Base-by-base conservation (phyloP, 2,329 filamentous ascomycete genomes). In the Hypocreales sp. region DNA sequence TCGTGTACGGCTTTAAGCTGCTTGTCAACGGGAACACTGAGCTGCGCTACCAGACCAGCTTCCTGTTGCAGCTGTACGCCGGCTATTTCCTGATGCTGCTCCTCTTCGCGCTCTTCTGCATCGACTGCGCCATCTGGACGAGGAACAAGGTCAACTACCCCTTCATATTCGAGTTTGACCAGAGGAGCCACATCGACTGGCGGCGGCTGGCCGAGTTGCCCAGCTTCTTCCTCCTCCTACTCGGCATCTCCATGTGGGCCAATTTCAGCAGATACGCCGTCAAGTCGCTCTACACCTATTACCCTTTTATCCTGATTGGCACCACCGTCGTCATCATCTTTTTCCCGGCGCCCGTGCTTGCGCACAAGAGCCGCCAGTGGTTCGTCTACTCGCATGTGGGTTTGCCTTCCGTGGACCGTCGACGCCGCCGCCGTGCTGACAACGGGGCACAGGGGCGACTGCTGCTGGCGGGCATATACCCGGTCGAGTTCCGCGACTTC, bases 121-220 rank as follows among this genome's bases (percentile, higher is more conserved):
- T 93, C 20, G 76, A 84, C 43, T 92, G 86, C 48, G 73, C 75
- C 30, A 55, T 92, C 11, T 98, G 87, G 83, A 72, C 73, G 5
- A 60, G 60, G 27, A 74, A 77, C 47, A 92, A 87, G 52, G 81
- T 98, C 53, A 98, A 98, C 48, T 95, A 95, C 48, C 71, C 78
- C 29, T 94, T 94, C 50, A 83, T 95, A 40, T 98, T 98, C 46
- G 90, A 98, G 54, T 90, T 93, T 45, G 86, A 95, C 57, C 75
- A 77, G 29, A 67, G 87, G 31, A 74, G 90, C 48, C 72, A 77
- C 36, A 58, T 95, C 16, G 82, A 95, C 50, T 98, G 87, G 84
- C 74, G 81, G 39, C 75, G 93, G 48, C 61, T 94, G 17, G 64
- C 79, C 6, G 80, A 90, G 62, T 76, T 95, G 35, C 86, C 90